Evolutionary conservation across 2,329 filamentous ascomycete genomes (phyloP).

Genomic region (Epichloe brachyelytri): DNA sequence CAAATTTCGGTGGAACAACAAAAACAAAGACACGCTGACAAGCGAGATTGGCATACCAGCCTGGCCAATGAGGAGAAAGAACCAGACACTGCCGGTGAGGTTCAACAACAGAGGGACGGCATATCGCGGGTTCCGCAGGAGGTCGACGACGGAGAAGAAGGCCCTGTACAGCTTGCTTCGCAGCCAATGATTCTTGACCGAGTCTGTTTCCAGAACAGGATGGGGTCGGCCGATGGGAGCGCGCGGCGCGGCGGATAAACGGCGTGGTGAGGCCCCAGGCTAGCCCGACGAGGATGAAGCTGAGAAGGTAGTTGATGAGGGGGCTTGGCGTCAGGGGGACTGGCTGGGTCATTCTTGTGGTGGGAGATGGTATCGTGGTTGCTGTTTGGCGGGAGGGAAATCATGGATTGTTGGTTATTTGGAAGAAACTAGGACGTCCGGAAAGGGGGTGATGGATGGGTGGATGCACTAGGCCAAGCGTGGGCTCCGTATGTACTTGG

Average conservation of each 20-base stretch:
- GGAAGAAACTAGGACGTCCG: no score
- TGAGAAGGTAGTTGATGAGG: slow-evolving; percentile 70
- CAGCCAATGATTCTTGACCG: slow-evolving; percentile 44
- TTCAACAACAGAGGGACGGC: slow-evolving; percentile 77
- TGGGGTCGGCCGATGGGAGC: slow-evolving; percentile 56
- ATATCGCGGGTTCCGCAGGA: slow-evolving; percentile 71
- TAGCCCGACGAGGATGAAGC: slow-evolving; percentile 80
- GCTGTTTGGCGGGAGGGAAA: no score
- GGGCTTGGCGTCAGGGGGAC: slow-evolving; percentile 19
- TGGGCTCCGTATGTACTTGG: no score
- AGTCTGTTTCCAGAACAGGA: slow-evolving; percentile 36
- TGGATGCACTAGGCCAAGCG: no score
- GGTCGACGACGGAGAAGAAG: slow-evolving; percentile 63
- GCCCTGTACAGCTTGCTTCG: slow-evolving; percentile 49
- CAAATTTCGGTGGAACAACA: no score
- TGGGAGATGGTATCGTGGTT: no score
- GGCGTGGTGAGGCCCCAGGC: slow-evolving; percentile 89
- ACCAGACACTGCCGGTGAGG: slow-evolving; percentile 89
- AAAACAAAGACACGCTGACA: neutral
- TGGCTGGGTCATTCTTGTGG: neutral
- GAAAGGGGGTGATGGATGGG: no score
- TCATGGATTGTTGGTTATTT: no score
- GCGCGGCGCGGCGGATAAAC: slow-evolving; percentile 80
- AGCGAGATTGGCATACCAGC: slow-evolving; percentile 50
- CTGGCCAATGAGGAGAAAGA: slow-evolving; percentile 85